A percentile compares a stretch with the other conserved stretches of the same genome.
Evolutionary conservation across 208 protist genomes (phyloP).

Genomic region (Strigomonas galati): DNA sequence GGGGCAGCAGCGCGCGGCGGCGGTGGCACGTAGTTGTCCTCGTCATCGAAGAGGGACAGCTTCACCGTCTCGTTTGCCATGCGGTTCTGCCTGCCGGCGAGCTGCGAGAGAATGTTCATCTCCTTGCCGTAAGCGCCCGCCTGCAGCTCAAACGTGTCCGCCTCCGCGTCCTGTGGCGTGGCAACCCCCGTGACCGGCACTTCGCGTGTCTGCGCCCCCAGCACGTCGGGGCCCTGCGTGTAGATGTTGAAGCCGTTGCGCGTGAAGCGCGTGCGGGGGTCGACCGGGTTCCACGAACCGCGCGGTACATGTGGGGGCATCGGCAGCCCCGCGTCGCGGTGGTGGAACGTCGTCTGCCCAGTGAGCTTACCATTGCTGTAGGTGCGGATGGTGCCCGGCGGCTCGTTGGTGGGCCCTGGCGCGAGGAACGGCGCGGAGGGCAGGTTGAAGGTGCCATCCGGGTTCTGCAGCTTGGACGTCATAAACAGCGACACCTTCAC

Average conservation of each 20-base stretch:
- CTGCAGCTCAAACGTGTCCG: conserved; percentile 11
- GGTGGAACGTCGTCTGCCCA: conserved; percentile 25
- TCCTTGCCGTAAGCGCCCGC: conserved; percentile 39
- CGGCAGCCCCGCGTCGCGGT: conserved; percentile 42
- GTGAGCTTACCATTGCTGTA: conserved; percentile 16
- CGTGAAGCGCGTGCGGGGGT: conserved; percentile 31
- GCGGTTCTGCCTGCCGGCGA: conserved; percentile 27
- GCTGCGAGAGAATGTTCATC: conserved; percentile 52
- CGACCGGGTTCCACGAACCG: conserved; percentile 38
- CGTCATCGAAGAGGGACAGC: conserved; percentile 46
- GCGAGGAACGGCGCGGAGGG: conserved; percentile 32
- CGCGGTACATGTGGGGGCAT: conserved; percentile 30
- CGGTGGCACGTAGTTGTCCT: conserved; percentile 4
- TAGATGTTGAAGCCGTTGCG: conserved; percentile 66
- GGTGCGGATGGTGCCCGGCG: conserved; percentile 55
- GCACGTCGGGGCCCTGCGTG: conserved; percentile 15
- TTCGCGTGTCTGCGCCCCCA: conserved; percentile 35
- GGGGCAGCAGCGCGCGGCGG: background rate
- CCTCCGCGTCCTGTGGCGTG: background rate
- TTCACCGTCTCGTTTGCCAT: conserved; percentile 27
- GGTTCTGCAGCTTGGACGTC: conserved; percentile 61
- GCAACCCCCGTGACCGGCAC: background rate
- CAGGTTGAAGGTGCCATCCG: conserved; percentile 67
- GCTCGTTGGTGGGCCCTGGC: conserved; percentile 31
- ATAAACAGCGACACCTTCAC: conserved; percentile 87